Percentiles rank a stretch among this genome's conserved stretches.
Conservation (phyloP, 345 rosid genomes). For the Camelina neglecta region DNA sequence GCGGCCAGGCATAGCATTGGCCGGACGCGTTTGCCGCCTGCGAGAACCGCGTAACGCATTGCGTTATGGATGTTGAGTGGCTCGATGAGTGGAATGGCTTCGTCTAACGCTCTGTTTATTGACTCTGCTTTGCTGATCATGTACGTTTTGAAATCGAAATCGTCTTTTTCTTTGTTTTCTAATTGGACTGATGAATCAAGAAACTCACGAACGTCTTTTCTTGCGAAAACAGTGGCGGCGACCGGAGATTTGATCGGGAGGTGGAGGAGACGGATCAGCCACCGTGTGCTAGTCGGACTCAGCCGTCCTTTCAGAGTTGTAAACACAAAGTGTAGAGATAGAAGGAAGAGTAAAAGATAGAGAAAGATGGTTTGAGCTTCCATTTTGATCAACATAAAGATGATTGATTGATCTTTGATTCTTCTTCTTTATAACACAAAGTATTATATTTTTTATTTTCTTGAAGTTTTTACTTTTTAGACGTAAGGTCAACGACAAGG, state of each 20-base stretch:
- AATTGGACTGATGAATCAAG: conserved; percentile 29
- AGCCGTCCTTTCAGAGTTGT: conserved; percentile 6
- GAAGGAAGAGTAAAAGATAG: conserved; percentile 15
- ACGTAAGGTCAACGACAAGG: no score
- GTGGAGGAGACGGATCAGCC: conserved; percentile 26
- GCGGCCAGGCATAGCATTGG: conserved; percentile 83
- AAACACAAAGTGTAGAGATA: conserved; percentile 35
- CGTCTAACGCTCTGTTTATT: conserved; percentile 68
- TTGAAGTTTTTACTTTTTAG: background rate
- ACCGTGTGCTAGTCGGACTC: background rate
- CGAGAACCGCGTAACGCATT: conserved; percentile 85
- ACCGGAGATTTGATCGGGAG: conserved; percentile 26
- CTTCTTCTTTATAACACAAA: background rate
- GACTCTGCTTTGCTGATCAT: conserved; percentile 60
- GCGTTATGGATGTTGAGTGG: conserved; percentile 81
- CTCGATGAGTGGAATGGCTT: conserved; percentile 60
- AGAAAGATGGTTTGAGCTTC: conserved; percentile 7
- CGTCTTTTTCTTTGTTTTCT: conserved; percentile 7
- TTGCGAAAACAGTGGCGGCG: conserved; percentile 52
- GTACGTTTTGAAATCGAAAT: conserved; percentile 72
- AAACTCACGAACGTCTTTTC: conserved; percentile 40
- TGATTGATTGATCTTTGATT: conserved; percentile 2
- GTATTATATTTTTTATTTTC: no score
- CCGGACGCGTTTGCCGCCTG: conserved; percentile 83
- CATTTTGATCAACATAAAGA: conserved; percentile 14